A percentile compares a stretch with the other conserved stretches of the same genome.
Evolutionary conservation across 2,329 filamentous ascomycete species (phyloP).

Genomic region (Alternaria metachromatica): DNA sequence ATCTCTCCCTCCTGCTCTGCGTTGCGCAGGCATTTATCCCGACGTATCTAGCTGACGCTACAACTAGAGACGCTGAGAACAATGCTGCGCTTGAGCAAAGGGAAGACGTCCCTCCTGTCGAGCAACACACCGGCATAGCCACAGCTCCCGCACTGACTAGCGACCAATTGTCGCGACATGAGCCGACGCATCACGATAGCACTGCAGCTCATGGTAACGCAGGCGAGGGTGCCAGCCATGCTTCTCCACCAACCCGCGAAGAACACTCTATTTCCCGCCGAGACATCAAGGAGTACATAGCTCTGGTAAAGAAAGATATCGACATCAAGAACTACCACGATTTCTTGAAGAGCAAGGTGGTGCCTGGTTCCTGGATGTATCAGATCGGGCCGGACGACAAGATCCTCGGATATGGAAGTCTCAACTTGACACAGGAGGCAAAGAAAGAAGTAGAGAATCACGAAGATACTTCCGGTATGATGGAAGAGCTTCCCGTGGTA

Average conservation of each 20-base stretch:
- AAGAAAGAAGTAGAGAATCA: rapidly evolving
- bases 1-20: not conserved
- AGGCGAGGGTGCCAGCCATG: not conserved
- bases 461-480: not conserved
- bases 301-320: rapidly evolving
- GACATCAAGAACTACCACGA: not conserved
- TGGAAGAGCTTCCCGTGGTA: rapidly evolving
- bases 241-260: not conserved
- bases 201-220: rapidly evolving
- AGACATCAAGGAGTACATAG: not conserved
- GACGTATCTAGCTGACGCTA: not conserved
- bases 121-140: rapidly evolving
- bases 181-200: not conserved
- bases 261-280: not conserved
- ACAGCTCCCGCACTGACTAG: not conserved
- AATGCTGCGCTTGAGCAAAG: not conserved
- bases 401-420: not conserved
- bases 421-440: rapidly evolving
- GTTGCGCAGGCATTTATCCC: not conserved
- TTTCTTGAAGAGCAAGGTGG: not conserved
- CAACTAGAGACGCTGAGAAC: not conserved
- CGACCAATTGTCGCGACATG: not conserved
- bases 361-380: rapidly evolving
- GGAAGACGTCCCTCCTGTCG: not conserved
- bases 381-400: not conserved